Percentiles rank a stretch among this genome's conserved stretches.
These are phyloP conservation scores for Aspergillus coremiiformis DNA, from an alignment of 495 filamentous ascomycete genomes.

Conservation along the genomic window DNA sequence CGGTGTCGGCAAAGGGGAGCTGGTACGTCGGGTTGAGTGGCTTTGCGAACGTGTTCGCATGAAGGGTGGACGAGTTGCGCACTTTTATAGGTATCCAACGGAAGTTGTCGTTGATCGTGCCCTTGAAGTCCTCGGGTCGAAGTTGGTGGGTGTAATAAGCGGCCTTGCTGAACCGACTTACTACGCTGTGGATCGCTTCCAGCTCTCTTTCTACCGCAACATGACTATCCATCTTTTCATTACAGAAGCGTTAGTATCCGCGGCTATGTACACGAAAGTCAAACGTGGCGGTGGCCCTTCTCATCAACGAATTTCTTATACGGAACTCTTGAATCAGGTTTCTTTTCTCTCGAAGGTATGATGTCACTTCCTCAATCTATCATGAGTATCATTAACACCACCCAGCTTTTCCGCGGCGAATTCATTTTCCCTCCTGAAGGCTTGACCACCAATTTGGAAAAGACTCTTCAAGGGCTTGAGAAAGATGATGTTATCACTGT, in stretches of 20 bases:
- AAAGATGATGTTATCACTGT: constrained; percentile 72
- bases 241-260: constrained; percentile 79
- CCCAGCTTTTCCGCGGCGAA: constrained; percentile 82
- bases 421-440: constrained; percentile 94
- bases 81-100: constrained; percentile 76
- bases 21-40: constrained; percentile 86
- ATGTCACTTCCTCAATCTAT: neutral
- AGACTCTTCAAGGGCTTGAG: constrained; percentile 69
- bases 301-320: constrained; percentile 69
- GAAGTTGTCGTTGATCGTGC: constrained; percentile 80
- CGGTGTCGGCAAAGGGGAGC: constrained; percentile 79
- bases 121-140: constrained; percentile 81
- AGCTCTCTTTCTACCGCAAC: constrained; percentile 94
- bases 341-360: constrained; percentile 70
- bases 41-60: constrained; percentile 71
- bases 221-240: constrained; percentile 99
- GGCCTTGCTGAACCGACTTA: constrained; percentile 82
- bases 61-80: constrained; percentile 84
- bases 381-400: constrained; percentile 12
- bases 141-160: constrained; percentile 71
- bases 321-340: constrained; percentile 65
- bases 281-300: constrained; percentile 81
- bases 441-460: constrained; percentile 67
- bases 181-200: constrained; percentile 91
- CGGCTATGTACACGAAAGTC: constrained; percentile 79